Conservation (phyloP, 1,139 yeast genomes). For the Geotrichum candidum region DNA sequence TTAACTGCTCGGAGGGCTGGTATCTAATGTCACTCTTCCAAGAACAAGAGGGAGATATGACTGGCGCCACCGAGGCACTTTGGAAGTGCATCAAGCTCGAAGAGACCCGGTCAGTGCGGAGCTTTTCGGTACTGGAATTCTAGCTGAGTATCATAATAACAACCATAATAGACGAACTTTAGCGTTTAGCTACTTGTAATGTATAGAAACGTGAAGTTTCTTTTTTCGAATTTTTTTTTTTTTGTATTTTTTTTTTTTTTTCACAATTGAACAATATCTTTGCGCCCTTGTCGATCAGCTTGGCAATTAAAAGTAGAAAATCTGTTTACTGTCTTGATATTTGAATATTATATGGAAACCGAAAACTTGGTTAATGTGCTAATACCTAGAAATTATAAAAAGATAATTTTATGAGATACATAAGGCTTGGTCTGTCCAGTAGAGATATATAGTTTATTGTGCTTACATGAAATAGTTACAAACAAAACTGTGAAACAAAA, state of each 20-base stretch:
- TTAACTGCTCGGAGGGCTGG: constrained; percentile 65
- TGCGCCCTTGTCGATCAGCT: too few relatives aligned
- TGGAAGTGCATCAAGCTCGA: constrained; percentile 68
- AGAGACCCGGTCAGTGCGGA: constrained; percentile 58
- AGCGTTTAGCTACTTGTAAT: not conserved
- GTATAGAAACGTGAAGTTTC: not conserved
- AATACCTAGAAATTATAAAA: too few relatives aligned
- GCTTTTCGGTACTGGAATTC: constrained; percentile 2
- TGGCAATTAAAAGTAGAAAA: not conserved
- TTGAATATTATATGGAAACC: too few relatives aligned
- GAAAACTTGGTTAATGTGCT: too few relatives aligned
- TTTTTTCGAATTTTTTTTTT: too few relatives aligned
- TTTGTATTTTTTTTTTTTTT: too few relatives aligned
- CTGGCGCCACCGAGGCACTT: constrained; percentile 48
- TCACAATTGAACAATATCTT: not conserved
- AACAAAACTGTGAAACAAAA: too few relatives aligned
- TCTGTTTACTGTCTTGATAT: not conserved
- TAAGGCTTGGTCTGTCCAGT: too few relatives aligned
- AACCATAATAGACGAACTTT: not conserved
- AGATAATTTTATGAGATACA: too few relatives aligned
- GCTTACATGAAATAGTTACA: too few relatives aligned
- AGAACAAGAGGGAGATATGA: constrained; percentile 54
- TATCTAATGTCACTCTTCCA: constrained; percentile 61
- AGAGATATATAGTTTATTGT: too few relatives aligned
- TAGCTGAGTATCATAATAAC: not conserved